Base-by-base conservation (phyloP, 2,329 filamentous ascomycete species). In the Nannizziopsis arthrosporioides region DNA sequence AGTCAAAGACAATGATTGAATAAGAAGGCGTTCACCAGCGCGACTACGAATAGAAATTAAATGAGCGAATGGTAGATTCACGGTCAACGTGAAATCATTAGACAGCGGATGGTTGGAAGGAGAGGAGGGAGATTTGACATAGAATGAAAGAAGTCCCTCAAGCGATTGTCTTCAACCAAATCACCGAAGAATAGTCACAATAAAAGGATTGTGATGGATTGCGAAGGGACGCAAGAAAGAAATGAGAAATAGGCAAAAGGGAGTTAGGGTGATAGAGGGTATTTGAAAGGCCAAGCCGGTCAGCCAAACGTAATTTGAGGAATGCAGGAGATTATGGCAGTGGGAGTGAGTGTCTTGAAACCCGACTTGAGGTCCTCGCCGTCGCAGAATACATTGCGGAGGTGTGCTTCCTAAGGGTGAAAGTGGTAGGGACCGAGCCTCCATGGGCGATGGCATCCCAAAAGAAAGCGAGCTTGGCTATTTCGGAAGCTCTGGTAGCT, bases 61-160 rank as follows among this genome's bases (percentile, higher is more conserved):
- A 42, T 22, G 31, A 42, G 36, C 18, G 30, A 47, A 42, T 15
- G 38, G 11, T 15, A 43, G 35, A 38, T 50, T 36, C 48, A 50
- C 48, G 44, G 30, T 50, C 48, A 50, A 50, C 48, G 48, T 50
- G 48, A 43, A 47, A n/a, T 32, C 35, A 49, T 44, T 49, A 43
- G 30, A 39, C 19, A 49, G 42, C 22, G 31, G 30, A 39, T 34
- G 36, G 36, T 43, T 43, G 47, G 40, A 44, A 44, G 7, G 22
- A 47, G 37, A n/a, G n/a, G 36, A 46, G 44, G 37, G 30, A 36
- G 38, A 47, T 37, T 45, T 47, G 9, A 42, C 38, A 47, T 47
- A 18, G 27, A 47, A 47, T 47, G 45, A 47, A 47, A 47, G 45
- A 41, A 47, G 36, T 17, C 45, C 45, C 45, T 42, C 18, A n/a